phyloP scores from a whole-genome alignment of 108 stramenopile species.

The Bacterosira constricta region DNA sequence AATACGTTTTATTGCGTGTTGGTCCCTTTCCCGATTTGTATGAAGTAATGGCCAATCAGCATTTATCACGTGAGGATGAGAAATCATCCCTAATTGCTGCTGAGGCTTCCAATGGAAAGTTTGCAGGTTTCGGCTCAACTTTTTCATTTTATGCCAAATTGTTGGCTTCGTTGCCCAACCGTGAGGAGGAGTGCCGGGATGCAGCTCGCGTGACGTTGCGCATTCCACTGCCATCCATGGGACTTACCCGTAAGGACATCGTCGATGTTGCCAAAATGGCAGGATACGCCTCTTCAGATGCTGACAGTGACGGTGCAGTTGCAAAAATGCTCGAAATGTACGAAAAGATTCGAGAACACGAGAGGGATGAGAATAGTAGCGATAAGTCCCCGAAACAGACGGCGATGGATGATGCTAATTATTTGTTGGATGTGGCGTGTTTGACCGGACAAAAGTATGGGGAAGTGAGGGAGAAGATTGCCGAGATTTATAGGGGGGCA shows the following conservation, averaged over 20 bases:
- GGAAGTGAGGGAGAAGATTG: conserved; percentile 59
- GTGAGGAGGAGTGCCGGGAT: conserved; percentile 75
- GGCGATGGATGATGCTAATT: conserved; percentile 76
- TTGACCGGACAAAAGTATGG: conserved; percentile 64
- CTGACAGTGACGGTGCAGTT: conserved; percentile 58
- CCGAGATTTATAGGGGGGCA: conserved; percentile 60
- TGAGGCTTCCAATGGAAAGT: conserved; percentile 77
- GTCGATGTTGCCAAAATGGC: conserved; percentile 66
- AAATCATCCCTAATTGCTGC: conserved; percentile 80
- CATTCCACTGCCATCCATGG: conserved; percentile 76
- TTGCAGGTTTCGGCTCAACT: conserved; percentile 75
- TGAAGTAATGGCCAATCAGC: conserved; percentile 62
- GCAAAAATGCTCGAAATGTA: conserved; percentile 71
- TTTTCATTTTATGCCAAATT: conserved; percentile 78
- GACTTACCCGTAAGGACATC: conserved; percentile 56
- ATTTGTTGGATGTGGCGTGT: conserved; percentile 67
- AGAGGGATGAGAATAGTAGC: conserved; percentile 57
- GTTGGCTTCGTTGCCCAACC: conserved; percentile 50
- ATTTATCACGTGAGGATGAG: conserved; percentile 60
- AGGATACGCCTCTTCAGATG: conserved; percentile 45
- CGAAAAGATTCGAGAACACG: conserved; percentile 72
- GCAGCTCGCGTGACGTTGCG: conserved; percentile 80
- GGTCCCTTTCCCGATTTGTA: conserved; percentile 86
- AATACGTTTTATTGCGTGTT: conserved; percentile 74
- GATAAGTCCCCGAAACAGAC: conserved; percentile 68